phyloP scores from a whole-genome alignment of 768 basidiomycete species.

The Favolaschia claudopus region DNA sequence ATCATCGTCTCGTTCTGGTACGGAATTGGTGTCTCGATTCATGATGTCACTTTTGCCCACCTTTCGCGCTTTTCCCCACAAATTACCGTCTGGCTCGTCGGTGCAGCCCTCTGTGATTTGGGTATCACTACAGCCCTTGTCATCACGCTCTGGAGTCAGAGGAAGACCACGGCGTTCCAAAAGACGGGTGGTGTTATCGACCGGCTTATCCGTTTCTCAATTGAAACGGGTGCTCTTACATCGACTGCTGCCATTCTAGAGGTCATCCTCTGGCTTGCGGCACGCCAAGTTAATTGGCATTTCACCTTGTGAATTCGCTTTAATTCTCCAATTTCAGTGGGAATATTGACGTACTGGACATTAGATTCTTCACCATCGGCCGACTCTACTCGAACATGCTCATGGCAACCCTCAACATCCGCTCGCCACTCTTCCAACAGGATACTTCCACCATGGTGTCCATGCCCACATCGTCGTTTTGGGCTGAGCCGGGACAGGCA shows the following conservation, averaged over 20 bases:
- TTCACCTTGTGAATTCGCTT: background rate
- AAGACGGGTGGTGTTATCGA: background rate
- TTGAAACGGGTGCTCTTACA: conserved; percentile 4
- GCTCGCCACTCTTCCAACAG: background rate
- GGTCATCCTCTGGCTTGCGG: background rate
- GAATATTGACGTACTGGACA: background rate
- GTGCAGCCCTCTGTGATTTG: background rate
- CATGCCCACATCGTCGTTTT: background rate
- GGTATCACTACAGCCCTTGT: background rate
- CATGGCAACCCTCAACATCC: conserved; percentile 6
- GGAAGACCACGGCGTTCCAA: background rate
- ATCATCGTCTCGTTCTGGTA: background rate
- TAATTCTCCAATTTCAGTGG: background rate
- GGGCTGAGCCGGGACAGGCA: background rate
- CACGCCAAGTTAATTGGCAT: background rate
- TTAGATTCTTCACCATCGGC: background rate
- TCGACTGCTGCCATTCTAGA: background rate
- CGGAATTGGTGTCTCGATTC: background rate
- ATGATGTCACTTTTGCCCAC: background rate
- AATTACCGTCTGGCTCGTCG: background rate
- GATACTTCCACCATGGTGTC: background rate
- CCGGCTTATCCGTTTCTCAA: background rate
- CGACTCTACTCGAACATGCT: background rate
- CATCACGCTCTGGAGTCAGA: background rate
- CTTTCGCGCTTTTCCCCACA: background rate